These are phyloP conservation scores for Xylaria curta DNA, from an alignment of 495 filamentous ascomycete genomes.

Conservation along the genomic window DNA sequence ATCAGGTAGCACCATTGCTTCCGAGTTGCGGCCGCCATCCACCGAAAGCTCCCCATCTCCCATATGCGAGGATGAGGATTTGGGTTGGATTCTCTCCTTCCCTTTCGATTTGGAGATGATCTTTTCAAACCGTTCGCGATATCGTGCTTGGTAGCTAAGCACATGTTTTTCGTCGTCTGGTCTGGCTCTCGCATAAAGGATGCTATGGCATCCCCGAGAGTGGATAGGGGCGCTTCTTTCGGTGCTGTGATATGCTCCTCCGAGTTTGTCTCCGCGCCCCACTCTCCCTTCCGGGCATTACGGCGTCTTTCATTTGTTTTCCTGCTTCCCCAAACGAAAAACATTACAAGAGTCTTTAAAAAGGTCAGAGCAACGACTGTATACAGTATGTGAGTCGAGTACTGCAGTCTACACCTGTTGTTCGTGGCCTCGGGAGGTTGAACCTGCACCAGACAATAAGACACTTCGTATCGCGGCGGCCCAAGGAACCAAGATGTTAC, in stretches of 20 bases:
- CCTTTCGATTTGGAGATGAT: background rate
- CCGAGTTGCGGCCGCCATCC: background rate
- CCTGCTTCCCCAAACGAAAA: background rate
- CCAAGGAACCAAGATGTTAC: background rate
- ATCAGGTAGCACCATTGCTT: background rate
- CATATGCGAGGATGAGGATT: background rate
- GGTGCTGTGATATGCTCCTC: background rate
- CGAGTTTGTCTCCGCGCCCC: background rate
- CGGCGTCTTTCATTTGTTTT: background rate
- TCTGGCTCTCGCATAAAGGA: background rate
- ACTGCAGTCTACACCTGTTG: background rate
- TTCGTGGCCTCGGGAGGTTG: background rate
- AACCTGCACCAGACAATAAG: background rate
- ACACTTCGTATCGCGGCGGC: background rate
- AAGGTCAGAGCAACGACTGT: background rate
- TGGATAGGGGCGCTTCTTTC: background rate
- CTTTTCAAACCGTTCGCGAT: background rate
- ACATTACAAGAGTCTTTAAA: background rate
- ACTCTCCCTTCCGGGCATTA: background rate
- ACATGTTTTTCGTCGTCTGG: background rate
- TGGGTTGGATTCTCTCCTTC: background rate
- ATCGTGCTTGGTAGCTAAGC: background rate
- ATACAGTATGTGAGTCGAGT: background rate
- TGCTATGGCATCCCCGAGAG: background rate
- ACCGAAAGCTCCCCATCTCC: background rate